phyloP scores from a whole-genome alignment of 169 alveolate genomes.

The Cyclospora cayetanensis region DNA sequence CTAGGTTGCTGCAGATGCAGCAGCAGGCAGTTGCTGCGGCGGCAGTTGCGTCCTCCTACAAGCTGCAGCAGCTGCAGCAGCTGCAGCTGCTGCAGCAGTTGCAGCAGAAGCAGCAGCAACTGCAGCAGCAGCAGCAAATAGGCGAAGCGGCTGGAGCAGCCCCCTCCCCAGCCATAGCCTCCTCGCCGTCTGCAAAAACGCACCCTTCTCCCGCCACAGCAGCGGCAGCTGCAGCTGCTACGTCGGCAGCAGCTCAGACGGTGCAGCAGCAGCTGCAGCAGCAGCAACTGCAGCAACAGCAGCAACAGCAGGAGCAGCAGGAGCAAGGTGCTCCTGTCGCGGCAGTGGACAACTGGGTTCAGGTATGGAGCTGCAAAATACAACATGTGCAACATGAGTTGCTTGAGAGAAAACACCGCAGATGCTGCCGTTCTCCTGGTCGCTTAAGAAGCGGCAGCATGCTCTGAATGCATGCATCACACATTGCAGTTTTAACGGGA shows the following conservation, averaged over 20 bases:
- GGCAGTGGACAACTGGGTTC: constrained; percentile 59
- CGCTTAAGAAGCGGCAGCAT: too few relatives aligned
- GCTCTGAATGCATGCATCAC: background rate
- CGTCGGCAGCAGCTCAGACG: background rate
- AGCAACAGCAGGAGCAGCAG: constrained; percentile 13
- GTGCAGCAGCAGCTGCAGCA: background rate
- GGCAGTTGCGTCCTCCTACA: constrained; percentile 23
- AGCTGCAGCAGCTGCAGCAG: constrained; percentile 16
- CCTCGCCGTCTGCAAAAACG: background rate
- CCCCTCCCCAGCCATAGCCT: too few relatives aligned
- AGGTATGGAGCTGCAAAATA: constrained; percentile 17
- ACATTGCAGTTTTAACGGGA: too few relatives aligned
- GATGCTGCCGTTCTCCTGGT: too few relatives aligned
- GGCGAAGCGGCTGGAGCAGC: background rate
- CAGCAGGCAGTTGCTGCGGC: constrained; percentile 37
- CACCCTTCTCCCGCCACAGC: background rate
- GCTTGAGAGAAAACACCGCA: background rate
- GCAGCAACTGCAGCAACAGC: constrained; percentile 39
- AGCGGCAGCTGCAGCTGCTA: background rate
- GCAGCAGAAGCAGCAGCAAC: background rate
- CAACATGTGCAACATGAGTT: background rate
- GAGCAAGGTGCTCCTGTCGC: constrained; percentile 28
- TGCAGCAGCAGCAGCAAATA: background rate
- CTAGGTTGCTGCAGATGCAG: constrained; percentile 31
- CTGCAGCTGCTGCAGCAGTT: background rate